phyloP scores from a whole-genome alignment of 805 yeast genomes.

The Saturnispora saitoi region DNA sequence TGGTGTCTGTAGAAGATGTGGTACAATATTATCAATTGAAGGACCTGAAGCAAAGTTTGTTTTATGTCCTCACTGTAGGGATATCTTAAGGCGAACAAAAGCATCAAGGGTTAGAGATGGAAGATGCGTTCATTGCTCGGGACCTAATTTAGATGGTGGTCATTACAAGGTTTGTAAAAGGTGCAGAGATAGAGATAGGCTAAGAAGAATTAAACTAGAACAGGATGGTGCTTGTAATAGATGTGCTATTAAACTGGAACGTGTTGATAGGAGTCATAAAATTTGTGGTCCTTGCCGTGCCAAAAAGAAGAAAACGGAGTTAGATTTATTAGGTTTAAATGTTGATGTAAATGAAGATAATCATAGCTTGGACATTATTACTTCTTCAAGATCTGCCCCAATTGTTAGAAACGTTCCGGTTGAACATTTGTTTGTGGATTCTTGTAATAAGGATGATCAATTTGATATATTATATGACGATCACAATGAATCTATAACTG shows the following conservation, averaged over 20 bases:
- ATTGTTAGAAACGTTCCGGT: constrained; percentile 4
- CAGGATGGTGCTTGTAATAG: constrained; percentile 53
- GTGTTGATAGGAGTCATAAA: constrained; percentile 44
- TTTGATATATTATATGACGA: neutral
- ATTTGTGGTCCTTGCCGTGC: constrained; percentile 47
- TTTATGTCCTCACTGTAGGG: constrained; percentile 52
- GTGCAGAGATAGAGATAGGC: constrained; percentile 54
- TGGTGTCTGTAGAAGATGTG: constrained; percentile 62
- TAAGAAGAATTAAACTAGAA: constrained; percentile 48
- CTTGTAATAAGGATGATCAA: neutral
- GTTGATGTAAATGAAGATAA: neutral
- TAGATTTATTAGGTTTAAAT: neutral
- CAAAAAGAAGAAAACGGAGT: constrained; percentile 10
- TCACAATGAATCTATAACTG: too few species aligned
- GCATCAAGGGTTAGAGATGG: constrained; percentile 54
- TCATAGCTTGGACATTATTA: neutral
- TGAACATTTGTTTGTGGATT: neutral
- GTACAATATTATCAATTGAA: constrained; percentile 42
- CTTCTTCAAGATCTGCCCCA: neutral
- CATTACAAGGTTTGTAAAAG: constrained; percentile 56
- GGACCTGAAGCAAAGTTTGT: constrained; percentile 37
- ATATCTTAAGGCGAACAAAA: constrained; percentile 44
- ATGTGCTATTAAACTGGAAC: constrained; percentile 44
- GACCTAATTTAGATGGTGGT: constrained; percentile 39
- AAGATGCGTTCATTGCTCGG: constrained; percentile 61